Base-by-base conservation (phyloP, 164 flowering plant genomes). In the Malania oleifera region DNA sequence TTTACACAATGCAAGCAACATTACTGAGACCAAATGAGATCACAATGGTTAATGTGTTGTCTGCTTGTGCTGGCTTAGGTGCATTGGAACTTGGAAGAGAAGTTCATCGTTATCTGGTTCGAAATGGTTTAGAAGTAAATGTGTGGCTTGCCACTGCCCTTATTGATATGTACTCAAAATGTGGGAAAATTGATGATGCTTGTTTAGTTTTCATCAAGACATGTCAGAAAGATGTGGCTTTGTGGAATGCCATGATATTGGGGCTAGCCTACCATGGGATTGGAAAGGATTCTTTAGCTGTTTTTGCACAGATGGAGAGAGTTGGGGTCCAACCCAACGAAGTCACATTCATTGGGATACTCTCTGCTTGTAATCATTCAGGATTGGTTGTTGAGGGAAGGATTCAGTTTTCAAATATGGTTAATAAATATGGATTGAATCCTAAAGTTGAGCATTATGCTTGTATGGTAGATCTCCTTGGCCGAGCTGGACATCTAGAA, bases 401-500 rank as follows among this genome's bases (percentile, higher is more conserved):
- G 39, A 5, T 0, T 22, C 58, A 51, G 31, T 51, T 51, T 25
- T 31, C 27, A 7, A 50, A 44, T 24, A 65, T 65, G 58, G 24
- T 44, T 24, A 12, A 43, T 26, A 51, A 51, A 37, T 29, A 57
- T 53, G 57, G 58, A 5, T 43, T 58, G 63, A 31, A 41, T 23
- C 53, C 68, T 24, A 44, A 31, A 52, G 27, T 59, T n/a, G 63
- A 52, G 52, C 63, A 58, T 19, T 65, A 52, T 51, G 34, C 68
- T 28, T 64, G 67, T 39, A 39, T 63, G 56, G 61, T 56, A 28
- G 67, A 64, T 64, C 55, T 57, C n/a, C 61, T 64, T n/a, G 57
- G 62, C 7, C 52, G 57, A 43, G 68, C 68, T 24, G 62, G 63
- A 26, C 52, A 52, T 50, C 27, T 65, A 26, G 49, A 52, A 25